Percentiles rank a stretch among this genome's conserved stretches.
Conservation (phyloP, 2,329 filamentous ascomycete genomes). For the Paecilomyces variotii region DNA sequence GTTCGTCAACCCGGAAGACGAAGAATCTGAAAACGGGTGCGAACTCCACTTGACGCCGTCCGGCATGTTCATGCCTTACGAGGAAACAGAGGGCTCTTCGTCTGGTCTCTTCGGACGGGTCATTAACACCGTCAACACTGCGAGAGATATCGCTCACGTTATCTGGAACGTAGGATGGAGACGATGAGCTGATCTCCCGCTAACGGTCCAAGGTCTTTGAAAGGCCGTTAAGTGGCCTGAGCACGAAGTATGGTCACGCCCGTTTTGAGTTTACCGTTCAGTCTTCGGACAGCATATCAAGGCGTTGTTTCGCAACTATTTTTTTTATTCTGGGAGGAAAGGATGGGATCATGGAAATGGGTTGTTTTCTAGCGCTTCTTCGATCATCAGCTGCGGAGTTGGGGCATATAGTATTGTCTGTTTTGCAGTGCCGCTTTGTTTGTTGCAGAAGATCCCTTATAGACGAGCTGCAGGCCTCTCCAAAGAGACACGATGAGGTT, state of each 20-base stretch:
- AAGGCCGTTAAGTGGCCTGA: not conserved
- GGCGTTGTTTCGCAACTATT: not conserved
- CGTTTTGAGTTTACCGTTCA: not conserved
- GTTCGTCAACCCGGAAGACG: slow-evolving; percentile 33
- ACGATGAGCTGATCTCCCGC: slow-evolving; percentile 27
- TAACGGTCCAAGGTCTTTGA: not conserved
- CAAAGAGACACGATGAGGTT: not conserved
- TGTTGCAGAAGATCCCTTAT: not conserved
- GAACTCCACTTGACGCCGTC: slow-evolving; percentile 72
- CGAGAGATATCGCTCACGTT: slow-evolving; percentile 56
- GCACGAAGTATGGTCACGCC: not conserved
- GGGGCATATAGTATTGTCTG: not conserved
- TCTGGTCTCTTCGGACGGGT: slow-evolving; percentile 68
- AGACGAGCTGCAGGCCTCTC: not conserved
- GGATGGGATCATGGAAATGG: not conserved
- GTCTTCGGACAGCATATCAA: not conserved
- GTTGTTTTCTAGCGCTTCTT: not conserved
- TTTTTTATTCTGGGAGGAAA: not conserved
- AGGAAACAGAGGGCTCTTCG: slow-evolving; percentile 59
- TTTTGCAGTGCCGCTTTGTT: not conserved
- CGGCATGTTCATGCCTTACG: slow-evolving; percentile 86
- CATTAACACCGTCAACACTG: slow-evolving; percentile 66
- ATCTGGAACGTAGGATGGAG: slow-evolving; percentile 61
- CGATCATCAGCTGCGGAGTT: not conserved
- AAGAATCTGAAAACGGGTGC: slow-evolving; percentile 44